Evolutionary conservation across 169 alveolate genomes (phyloP), one percentile per base, ranked within the genome.

Genomic region (Babesia sp.): DNA sequence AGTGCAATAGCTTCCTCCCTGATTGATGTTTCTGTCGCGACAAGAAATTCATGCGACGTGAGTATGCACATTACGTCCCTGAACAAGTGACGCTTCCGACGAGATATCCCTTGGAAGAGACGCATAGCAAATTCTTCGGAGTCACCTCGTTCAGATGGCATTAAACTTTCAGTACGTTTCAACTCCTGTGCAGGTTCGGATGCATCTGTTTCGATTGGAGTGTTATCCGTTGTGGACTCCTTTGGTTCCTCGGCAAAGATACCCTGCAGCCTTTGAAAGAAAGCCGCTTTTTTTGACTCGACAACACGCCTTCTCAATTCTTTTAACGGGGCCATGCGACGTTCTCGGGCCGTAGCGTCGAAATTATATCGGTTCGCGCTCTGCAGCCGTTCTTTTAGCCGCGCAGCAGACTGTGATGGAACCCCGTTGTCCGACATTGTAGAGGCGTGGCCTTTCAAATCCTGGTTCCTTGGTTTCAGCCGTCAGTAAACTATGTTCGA

Each of bases 21-120:
- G n/a, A 80, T 66, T 44, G 14, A 54, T 4, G 28, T 46, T 28
- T 80, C 79, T 41, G 70, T 59, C 4, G 74, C 80, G 20, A 71
- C 41, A 7, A 80, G 68, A 51, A 71, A 80, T 56, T 80, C 88
- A 28, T 86, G 88, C n/a, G 18, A 20, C 24, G 56, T 68, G n/a
- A 80, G 39, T 20, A 80, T 29, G 20, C 48, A 31, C 29, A 31
- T 28, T 1, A 71, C 29, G 31, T 68, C 63, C n/a, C 57, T 34
- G 55, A 20, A 11, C 37, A 20, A 5, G n/a, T 39, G 39, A 16
- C 22, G 12, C 29, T n/a, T 6, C 5, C 45, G 45, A 5, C 34
- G 9, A 4, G 45, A 39, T 16, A 18, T 11, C 24, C 24, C 22
- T 5, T 39, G 51, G 50, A 22, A 22, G 9, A 29, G 11, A 3